Evolutionary conservation across 2,329 filamentous ascomycete genomes (phyloP).

Genomic region (Calonectria pteridis): DNA sequence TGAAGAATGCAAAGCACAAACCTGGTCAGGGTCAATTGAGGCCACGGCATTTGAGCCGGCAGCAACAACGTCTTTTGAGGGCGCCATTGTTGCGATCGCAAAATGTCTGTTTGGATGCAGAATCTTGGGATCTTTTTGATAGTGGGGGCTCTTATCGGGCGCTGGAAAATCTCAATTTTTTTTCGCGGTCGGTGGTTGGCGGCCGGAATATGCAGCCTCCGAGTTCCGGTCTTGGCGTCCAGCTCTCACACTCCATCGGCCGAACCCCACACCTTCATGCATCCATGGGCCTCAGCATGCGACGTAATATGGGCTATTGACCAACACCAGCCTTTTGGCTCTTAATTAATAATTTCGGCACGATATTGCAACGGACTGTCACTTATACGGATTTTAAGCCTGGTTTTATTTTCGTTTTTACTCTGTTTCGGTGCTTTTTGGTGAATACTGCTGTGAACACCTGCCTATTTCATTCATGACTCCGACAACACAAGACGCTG

Average conservation of each 20-base stretch:
- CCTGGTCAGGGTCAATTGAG: constrained; percentile 58
- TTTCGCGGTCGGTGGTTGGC: constrained; percentile 43
- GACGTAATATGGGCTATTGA: neutral
- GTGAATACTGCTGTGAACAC: neutral
- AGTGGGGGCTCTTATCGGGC: constrained; percentile 46
- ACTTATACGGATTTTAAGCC: neutral
- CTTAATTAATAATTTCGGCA: neutral
- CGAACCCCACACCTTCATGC: neutral
- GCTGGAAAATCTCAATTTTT: constrained; percentile 47
- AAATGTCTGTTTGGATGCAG: constrained; percentile 33
- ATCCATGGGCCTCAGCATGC: neutral
- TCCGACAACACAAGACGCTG: constrained; percentile 25
- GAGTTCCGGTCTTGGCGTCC: constrained; percentile 40
- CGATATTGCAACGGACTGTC: neutral
- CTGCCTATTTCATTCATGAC: constrained; percentile 21
- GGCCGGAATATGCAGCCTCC: constrained; percentile 53
- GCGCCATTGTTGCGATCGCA: constrained; percentile 52
- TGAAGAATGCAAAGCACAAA: constrained; percentile 34
- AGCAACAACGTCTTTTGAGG: constrained; percentile 55
- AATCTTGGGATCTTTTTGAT: constrained; percentile 44
- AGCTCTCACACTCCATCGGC: neutral
- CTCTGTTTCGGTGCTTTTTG: neutral
- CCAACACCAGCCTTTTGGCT: neutral
- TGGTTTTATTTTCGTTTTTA: neutral
- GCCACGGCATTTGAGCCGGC: constrained; percentile 48